Conservation (phyloP, 306 rosid genomes). For the Herpetospermum pedunculosum region DNA sequence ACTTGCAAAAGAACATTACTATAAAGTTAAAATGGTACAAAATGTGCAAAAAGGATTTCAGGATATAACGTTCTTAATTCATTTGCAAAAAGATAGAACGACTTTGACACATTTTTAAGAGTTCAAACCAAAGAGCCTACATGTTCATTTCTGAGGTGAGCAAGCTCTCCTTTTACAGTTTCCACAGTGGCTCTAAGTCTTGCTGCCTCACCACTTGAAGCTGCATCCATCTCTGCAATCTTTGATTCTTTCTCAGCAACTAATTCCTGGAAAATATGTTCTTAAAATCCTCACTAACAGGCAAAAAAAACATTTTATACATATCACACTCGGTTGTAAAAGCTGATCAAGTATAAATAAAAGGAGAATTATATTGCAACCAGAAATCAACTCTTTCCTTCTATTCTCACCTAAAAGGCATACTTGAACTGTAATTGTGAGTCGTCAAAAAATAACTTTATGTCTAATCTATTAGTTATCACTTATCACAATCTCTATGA, state of each 20-base stretch:
- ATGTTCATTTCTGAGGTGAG: conserved; percentile 70
- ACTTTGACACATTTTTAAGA: background rate
- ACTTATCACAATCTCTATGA: too few relatives aligned
- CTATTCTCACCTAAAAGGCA: background rate
- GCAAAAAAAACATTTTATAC: conserved; percentile 14
- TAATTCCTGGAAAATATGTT: conserved; percentile 49
- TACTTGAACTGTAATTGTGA: background rate
- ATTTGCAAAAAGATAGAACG: background rate
- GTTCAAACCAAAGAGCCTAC: conserved; percentile 29
- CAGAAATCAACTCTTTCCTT: background rate
- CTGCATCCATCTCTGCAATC: conserved; percentile 98
- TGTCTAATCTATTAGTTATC: background rate
- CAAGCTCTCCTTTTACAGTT: conserved; percentile 73
- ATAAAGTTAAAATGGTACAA: background rate
- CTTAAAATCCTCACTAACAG: conserved; percentile 13
- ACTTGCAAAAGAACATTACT: background rate
- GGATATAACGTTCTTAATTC: background rate
- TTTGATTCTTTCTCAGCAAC: conserved; percentile 84
- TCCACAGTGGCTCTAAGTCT: conserved; percentile 85
- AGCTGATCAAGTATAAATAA: background rate
- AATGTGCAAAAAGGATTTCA: background rate
- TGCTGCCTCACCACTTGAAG: conserved; percentile 87
- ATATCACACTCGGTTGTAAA: conserved; percentile 5
- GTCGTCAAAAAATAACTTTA: background rate
- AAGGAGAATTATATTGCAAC: background rate